Percentiles rank a stretch among this genome's conserved stretches.
phyloP scores from a whole-genome alignment of 1,284 basidiomycete genomes.

The Rhodofomes roseus region DNA sequence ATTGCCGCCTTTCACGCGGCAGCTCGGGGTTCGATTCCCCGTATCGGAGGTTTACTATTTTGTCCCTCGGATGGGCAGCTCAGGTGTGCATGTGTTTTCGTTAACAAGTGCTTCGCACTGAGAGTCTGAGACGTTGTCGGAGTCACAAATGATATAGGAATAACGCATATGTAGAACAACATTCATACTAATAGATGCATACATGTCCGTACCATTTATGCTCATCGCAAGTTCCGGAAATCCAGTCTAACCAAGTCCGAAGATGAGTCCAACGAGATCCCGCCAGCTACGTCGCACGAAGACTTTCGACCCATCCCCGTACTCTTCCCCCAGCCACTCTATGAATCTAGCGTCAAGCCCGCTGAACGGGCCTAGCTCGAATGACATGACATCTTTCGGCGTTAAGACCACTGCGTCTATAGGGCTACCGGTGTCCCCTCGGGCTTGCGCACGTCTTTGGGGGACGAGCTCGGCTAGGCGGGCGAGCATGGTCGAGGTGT shows the following conservation, averaged over 20 bases:
- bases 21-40: constrained; percentile 54
- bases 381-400: constrained; percentile 59
- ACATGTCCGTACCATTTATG: not conserved
- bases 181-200: no score
- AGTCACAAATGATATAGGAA: no score
- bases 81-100: no score
- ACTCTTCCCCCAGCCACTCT: constrained; percentile 70
- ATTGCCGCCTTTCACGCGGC: constrained; percentile 39
- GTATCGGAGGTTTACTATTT: no score
- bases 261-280: constrained; percentile 42
- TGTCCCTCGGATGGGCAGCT: no score
- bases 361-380: constrained; percentile 72
- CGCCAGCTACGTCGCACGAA: constrained; percentile 46
- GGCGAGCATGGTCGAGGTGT: constrained; percentile 64
- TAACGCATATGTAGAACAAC: no score
- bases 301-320: constrained; percentile 43
- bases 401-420: constrained; percentile 35
- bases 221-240: not conserved
- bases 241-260: constrained; percentile 33
- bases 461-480: constrained; percentile 49
- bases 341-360: constrained; percentile 63
- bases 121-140: no score
- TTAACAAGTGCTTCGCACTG: no score
- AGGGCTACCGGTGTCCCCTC: constrained; percentile 11
- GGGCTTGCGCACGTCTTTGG: constrained; percentile 18